These are phyloP conservation scores for Rheum nobile DNA, from an alignment of 148 eudicot genomes.

Conservation along the genomic window DNA sequence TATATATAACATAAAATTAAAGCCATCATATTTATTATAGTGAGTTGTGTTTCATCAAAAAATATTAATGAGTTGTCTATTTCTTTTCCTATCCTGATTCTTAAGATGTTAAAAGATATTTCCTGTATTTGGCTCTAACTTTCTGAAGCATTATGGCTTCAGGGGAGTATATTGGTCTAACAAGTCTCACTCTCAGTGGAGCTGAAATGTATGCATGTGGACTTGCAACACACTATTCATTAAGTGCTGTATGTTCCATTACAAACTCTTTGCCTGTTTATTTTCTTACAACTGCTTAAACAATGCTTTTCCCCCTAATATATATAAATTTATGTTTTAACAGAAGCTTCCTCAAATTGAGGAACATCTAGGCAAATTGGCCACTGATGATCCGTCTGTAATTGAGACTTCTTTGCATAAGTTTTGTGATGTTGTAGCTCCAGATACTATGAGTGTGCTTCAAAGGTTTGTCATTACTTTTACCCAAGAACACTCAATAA, in stretches of 20 bases:
- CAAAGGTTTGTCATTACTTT: conserved; percentile 40
- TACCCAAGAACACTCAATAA: not conserved
- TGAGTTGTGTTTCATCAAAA: no score
- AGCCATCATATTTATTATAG: no score
- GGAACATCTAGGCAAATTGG: conserved; percentile 54
- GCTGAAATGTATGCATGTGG: conserved; percentile 86
- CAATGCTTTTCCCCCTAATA: not conserved
- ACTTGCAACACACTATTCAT: conserved; percentile 83
- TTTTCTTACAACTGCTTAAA: not conserved
- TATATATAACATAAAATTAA: no score
- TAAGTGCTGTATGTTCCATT: conserved; percentile 34
- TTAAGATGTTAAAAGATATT: not conserved
- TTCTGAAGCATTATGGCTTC: not conserved
- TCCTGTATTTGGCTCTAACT: not conserved
- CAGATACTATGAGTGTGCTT: conserved; percentile 55
- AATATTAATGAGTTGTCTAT: no score
- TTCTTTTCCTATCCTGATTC: not conserved
- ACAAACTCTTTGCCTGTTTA: conserved; percentile 4
- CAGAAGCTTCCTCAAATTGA: conserved; percentile 82
- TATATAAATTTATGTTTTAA: not conserved
- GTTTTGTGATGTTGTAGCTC: conserved; percentile 47
- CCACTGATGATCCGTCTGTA: conserved; percentile 75
- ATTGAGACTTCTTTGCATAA: conserved; percentile 54
- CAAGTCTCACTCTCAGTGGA: conserved; percentile 69
- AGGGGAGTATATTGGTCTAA: conserved; percentile 91